Evolutionary conservation across 202 grass and related monocot genomes (phyloP).

Genomic region (Schoenoplectus triqueter): DNA sequence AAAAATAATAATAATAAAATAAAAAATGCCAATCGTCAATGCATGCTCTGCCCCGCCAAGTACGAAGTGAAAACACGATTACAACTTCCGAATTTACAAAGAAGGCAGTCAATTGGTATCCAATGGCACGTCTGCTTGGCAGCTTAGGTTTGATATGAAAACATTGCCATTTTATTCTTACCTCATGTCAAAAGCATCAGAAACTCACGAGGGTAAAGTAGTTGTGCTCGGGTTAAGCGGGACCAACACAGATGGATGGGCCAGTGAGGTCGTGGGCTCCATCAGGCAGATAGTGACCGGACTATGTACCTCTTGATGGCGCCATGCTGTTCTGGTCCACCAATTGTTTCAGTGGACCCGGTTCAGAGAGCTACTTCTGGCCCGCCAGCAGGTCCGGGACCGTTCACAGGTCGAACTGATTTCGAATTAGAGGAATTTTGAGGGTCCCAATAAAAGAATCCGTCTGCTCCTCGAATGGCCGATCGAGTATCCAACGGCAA

Average conservation of each 20-base stretch:
- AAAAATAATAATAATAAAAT: no score
- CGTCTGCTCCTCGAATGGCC: background rate
- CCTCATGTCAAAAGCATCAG: no score
- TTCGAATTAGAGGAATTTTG: background rate
- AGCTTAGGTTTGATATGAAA: background rate
- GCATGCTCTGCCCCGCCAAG: background rate
- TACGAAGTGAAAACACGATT: background rate
- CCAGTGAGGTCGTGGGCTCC: background rate
- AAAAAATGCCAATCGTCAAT: background rate
- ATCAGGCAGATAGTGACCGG: conserved; percentile 3
- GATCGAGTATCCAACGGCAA: background rate
- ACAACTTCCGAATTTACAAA: background rate
- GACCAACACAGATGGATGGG: background rate
- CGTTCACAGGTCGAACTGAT: background rate
- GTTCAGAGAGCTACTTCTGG: conserved; percentile 34
- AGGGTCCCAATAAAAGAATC: no score
- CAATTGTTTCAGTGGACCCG: background rate
- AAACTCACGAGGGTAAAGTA: background rate
- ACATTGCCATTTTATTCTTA: conserved; percentile 2
- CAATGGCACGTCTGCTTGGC: background rate
- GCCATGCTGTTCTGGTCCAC: conserved; percentile 19
- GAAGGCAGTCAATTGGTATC: background rate
- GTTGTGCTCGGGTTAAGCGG: background rate
- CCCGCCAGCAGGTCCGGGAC: background rate
- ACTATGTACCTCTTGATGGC: background rate